Conservation (phyloP, 768 basidiomycete genomes). For the Amanita rubescens region DNA sequence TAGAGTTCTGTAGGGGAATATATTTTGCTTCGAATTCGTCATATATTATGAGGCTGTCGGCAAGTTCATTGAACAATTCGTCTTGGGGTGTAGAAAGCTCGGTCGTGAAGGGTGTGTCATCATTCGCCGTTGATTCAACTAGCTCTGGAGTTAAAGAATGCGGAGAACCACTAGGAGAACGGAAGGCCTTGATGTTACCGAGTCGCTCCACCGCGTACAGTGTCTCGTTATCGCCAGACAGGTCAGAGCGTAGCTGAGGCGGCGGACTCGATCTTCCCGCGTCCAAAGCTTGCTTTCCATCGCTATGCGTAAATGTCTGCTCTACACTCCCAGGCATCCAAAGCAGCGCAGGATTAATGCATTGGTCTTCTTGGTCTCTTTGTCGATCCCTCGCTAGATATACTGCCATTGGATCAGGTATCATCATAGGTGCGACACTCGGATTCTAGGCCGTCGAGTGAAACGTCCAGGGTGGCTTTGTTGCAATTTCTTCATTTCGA, state of each 20-base stretch:
- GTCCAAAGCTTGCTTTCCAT: not conserved
- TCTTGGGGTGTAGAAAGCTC: constrained; percentile 5
- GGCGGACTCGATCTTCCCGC: not conserved
- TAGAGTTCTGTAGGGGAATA: not conserved
- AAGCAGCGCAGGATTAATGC: not conserved
- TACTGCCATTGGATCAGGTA: not conserved
- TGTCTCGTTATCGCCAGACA: not conserved
- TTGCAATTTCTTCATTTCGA: constrained; percentile 21
- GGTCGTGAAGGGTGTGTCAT: not conserved
- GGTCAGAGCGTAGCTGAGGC: not conserved
- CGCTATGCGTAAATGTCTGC: not conserved
- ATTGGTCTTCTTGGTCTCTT: not conserved
- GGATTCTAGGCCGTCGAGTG: constrained; percentile 26
- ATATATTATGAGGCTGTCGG: not conserved
- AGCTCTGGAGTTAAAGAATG: constrained; percentile 1
- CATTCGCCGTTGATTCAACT: not conserved
- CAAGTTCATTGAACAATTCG: not conserved
- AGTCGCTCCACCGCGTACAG: not conserved
- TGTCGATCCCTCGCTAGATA: not conserved
- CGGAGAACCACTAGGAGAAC: not conserved
- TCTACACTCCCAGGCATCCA: not conserved
- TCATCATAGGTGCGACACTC: constrained; percentile 32
- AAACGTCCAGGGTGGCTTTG: not conserved
- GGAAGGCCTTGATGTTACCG: not conserved
- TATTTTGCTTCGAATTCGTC: not conserved